Conservation (phyloP, 805 yeast genomes). For the Pichia insulana region DNA sequence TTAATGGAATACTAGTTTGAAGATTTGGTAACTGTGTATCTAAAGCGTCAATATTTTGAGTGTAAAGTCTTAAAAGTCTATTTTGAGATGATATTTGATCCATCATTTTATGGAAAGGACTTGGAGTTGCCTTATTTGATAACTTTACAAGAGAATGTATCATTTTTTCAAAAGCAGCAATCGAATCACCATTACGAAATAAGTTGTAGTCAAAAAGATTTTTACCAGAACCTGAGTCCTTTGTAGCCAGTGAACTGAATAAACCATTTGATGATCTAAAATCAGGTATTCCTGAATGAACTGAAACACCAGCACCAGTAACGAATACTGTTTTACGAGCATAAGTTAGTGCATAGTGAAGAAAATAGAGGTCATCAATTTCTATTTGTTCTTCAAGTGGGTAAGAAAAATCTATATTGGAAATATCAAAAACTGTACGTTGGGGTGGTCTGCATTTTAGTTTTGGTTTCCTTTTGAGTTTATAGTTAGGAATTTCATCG, state of each 20-base stretch:
- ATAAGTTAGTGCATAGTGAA: constrained; percentile 44
- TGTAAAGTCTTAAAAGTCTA: constrained; percentile 64
- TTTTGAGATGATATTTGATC: constrained; percentile 51
- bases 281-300: constrained; percentile 80
- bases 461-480: constrained; percentile 34
- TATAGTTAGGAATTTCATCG: constrained; percentile 10
- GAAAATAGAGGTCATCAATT: constrained; percentile 36
- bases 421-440: constrained; percentile 36
- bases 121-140: constrained; percentile 51
- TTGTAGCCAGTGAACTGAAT: constrained; percentile 43
- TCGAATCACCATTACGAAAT: constrained; percentile 53
- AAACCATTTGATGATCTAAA: constrained; percentile 72
- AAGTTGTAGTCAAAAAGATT: constrained; percentile 73
- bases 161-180: constrained; percentile 64
- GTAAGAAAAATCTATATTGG: constrained; percentile 18
- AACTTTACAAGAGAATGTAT: constrained; percentile 52
- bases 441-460: constrained; percentile 37
- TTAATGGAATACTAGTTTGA: constrained; percentile 42
- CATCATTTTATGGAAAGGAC: constrained; percentile 65
- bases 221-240: constrained; percentile 37
- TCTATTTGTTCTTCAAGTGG: constrained; percentile 29
- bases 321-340: constrained; percentile 55
- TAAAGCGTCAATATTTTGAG: constrained; percentile 82
- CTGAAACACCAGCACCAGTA: constrained; percentile 88
- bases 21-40: constrained; percentile 51